phyloP scores from a whole-genome alignment of 1,139 yeast species.

The Geotrichum phurueaensis region DNA sequence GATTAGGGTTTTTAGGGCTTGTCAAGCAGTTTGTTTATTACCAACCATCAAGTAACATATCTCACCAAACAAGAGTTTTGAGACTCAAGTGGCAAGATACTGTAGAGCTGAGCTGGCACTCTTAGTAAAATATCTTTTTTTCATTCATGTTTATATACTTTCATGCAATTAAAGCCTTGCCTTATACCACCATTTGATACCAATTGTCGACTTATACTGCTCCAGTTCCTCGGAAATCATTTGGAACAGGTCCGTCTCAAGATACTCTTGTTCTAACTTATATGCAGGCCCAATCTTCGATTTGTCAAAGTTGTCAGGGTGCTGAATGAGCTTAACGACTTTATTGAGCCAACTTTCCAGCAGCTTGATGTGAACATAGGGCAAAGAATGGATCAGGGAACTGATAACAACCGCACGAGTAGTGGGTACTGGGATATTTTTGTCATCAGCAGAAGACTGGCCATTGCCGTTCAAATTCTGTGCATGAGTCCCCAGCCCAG shows the following conservation, averaged over 20 bases:
- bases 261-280: constrained; percentile 31
- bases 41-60: not conserved
- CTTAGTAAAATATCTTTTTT: not conserved
- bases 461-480: constrained; percentile 23
- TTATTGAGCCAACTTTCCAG: constrained; percentile 47
- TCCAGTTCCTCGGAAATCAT: constrained; percentile 47
- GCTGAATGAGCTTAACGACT: constrained; percentile 41
- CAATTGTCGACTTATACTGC: constrained; percentile 55
- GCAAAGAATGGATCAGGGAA: constrained; percentile 48
- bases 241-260: constrained; percentile 39
- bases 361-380: constrained; percentile 46
- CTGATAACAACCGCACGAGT: constrained; percentile 49
- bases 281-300: constrained; percentile 10
- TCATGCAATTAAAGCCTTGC: constrained; percentile 7
- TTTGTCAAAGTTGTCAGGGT: constrained; percentile 21
- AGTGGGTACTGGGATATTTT: constrained; percentile 36
- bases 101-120: not conserved
- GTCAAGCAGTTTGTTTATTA: too few relatives aligned
- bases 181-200: constrained; percentile 61
- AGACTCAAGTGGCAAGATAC: not conserved
- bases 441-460: constrained; percentile 27
- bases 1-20: not conserved
- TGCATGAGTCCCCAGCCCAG: constrained; percentile 35
- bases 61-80: not conserved
- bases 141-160: not conserved